phyloP scores from a whole-genome alignment of 257 asterid genomes.

The Primulina tabacum region DNA sequence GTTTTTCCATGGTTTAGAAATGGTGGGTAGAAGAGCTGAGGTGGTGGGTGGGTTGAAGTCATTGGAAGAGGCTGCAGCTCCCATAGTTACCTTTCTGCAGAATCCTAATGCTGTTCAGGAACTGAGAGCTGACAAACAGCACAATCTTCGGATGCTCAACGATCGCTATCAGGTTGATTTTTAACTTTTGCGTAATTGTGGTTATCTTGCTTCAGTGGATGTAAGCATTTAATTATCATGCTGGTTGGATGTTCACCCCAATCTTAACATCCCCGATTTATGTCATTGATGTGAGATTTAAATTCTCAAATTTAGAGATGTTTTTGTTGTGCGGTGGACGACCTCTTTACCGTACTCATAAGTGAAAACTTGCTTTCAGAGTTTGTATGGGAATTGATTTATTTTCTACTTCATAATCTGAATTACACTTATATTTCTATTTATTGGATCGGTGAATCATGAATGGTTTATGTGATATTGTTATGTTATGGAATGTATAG shows the following conservation, averaged over 20 bases:
- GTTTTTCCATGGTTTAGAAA: conserved; percentile 39
- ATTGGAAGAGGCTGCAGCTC: conserved; percentile 90
- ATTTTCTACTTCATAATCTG: too few species aligned
- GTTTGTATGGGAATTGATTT: too few species aligned
- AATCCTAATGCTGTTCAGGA: conserved; percentile 86
- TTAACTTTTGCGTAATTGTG: background rate
- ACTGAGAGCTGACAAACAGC: conserved; percentile 86
- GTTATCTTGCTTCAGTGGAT: conserved; percentile 7
- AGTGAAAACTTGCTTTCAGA: too few species aligned
- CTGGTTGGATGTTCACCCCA: background rate
- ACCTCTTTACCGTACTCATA: too few species aligned
- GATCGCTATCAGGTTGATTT: conserved; percentile 85
- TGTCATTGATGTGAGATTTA: too few species aligned
- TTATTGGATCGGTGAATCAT: too few species aligned
- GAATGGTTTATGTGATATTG: too few species aligned
- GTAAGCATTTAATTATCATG: background rate
- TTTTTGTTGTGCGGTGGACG: too few species aligned
- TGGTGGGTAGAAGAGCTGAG: conserved; percentile 92
- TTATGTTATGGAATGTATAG: background rate
- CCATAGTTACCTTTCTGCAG: conserved; percentile 74
- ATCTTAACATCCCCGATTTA: background rate
- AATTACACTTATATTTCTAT: too few species aligned
- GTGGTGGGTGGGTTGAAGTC: conserved; percentile 89
- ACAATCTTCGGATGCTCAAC: conserved; percentile 84
- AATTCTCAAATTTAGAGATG: too few species aligned